Percentiles rank a stretch among this genome's conserved stretches.
phyloP scores from a whole-genome alignment of 208 protist species.

The Porcisia hertigi region DNA sequence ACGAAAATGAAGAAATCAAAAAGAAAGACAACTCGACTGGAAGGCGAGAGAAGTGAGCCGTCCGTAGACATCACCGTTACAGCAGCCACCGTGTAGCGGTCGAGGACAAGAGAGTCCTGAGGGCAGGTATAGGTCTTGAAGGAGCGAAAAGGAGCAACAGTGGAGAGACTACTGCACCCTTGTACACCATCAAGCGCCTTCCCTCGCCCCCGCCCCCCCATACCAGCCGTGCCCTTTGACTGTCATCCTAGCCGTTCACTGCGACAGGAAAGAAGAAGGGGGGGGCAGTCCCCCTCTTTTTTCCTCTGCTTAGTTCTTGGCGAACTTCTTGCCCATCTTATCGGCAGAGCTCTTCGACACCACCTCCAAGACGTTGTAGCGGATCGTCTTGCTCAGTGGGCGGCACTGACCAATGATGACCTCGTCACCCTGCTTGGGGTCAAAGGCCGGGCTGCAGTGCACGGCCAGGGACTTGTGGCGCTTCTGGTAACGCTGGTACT shows the following conservation, averaged over 20 bases:
- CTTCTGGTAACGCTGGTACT: constrained; percentile 99
- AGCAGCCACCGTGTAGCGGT: too few species aligned
- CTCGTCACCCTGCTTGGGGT: constrained; percentile 97
- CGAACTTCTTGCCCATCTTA: constrained; percentile 87
- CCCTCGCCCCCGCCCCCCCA: not conserved
- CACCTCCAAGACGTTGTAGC: constrained; percentile 99
- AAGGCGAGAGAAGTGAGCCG: too few species aligned
- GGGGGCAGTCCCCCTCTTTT: too few species aligned
- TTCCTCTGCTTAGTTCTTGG: constrained; percentile 68
- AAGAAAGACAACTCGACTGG: too few species aligned
- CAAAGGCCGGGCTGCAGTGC: constrained; percentile 99
- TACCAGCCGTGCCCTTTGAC: not conserved
- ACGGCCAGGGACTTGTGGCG: constrained; percentile 99
- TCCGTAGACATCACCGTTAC: too few species aligned
- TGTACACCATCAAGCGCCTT: not conserved
- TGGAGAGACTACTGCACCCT: not conserved
- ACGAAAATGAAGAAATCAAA: not conserved
- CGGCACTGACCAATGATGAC: constrained; percentile 99
- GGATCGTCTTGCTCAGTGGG: constrained; percentile 99
- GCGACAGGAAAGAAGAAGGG: too few species aligned
- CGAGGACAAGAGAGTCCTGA: not conserved
- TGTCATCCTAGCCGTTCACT: not conserved
- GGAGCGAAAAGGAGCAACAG: not conserved
- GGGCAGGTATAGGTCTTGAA: not conserved
- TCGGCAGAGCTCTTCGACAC: constrained; percentile 87